phyloP scores from a whole-genome alignment of 2,329 filamentous ascomycete genomes.

The Venturia asperata region DNA sequence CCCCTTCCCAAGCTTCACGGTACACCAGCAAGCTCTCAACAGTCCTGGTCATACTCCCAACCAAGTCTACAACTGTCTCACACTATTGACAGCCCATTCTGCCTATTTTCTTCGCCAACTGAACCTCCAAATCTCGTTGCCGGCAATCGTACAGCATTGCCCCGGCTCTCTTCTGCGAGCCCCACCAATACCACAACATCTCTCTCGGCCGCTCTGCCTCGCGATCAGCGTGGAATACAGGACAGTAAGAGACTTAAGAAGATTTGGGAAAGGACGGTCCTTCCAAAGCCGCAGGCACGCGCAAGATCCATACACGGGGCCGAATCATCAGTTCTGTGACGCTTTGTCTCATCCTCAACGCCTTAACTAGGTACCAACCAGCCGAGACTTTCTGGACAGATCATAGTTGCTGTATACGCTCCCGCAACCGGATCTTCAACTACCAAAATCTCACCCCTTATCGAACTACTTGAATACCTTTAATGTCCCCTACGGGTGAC shows the following conservation, averaged over 20 bases:
- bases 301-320: constrained; percentile 13
- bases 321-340: constrained; percentile 13
- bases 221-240: not conserved
- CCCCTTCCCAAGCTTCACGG: constrained; percentile 1
- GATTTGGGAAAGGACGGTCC: not conserved
- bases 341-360: constrained; percentile 15
- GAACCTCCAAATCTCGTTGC: not conserved
- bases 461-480: constrained; percentile 1
- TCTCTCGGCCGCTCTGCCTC: not conserved
- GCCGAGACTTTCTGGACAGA: not conserved
- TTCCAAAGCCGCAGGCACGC: constrained; percentile 4
- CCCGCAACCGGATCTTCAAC: not conserved
- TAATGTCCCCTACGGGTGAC: constrained; percentile 19
- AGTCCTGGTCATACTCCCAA: not conserved
- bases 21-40: not conserved
- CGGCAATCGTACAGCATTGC: not conserved
- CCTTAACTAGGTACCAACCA: constrained; percentile 9
- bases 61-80: not conserved
- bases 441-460: not conserved
- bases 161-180: not conserved
- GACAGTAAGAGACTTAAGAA: not conserved
- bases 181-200: constrained; percentile 4
- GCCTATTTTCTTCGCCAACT: not conserved
- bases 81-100: not conserved
- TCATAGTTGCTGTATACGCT: not conserved